These are phyloP conservation scores for Leucosporidium creatinivorum DNA, from an alignment of 768 basidiomycete species.

Conservation along the genomic window DNA sequence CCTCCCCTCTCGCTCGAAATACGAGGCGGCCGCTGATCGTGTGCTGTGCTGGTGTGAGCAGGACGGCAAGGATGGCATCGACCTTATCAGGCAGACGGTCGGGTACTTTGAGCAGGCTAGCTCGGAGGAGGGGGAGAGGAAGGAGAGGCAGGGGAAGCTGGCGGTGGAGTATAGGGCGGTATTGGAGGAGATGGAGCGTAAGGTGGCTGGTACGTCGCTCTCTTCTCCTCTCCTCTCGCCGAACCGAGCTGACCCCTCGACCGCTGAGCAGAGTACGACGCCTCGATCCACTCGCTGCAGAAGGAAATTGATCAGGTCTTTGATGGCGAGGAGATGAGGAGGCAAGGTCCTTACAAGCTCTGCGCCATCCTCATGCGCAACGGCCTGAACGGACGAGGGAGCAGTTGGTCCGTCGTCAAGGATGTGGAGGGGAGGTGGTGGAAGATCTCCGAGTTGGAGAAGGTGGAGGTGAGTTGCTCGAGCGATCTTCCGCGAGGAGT, in stretches of 20 bases:
- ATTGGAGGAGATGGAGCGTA: not conserved
- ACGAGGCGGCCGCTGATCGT: not conserved
- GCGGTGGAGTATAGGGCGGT: not conserved
- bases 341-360: constrained; percentile 13
- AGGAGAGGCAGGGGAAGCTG: constrained; percentile 10
- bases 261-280: constrained; percentile 1
- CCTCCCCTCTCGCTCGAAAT: no score
- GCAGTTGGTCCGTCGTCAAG: constrained; percentile 1
- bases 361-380: constrained; percentile 12
- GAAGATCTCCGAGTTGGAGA: constrained; percentile 6
- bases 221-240: not conserved
- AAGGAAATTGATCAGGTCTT: not conserved
- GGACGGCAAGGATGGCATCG: constrained; percentile 9
- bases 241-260: not conserved
- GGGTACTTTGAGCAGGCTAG: not conserved
- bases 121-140: not conserved
- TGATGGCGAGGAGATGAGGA: not conserved
- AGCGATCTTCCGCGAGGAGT: no score
- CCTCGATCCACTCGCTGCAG: not conserved
- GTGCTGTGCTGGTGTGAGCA: no score
- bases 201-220: constrained; percentile 1
- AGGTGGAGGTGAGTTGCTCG: constrained; percentile 2
- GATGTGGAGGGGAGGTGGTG: constrained; percentile 17
- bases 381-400: constrained; percentile 23
- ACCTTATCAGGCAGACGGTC: constrained; percentile 2